Conservation (phyloP, 371 early-diverging fungal species). For the Lichtheimia ornata region DNA sequence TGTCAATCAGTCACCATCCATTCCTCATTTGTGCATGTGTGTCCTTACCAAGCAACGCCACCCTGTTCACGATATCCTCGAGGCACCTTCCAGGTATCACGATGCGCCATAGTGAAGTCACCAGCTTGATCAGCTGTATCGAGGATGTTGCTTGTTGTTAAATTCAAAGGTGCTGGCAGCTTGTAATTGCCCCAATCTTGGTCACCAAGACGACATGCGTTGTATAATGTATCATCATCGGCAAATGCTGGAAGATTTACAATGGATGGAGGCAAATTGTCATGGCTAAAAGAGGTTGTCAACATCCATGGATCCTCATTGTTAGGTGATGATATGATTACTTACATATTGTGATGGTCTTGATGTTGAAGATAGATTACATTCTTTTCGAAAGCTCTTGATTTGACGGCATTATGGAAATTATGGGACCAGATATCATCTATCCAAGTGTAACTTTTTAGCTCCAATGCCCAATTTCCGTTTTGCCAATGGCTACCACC, state of each 20-base stretch:
- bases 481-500: not conserved
- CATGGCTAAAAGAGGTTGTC: slow-evolving; percentile 23
- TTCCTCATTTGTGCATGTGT: too few relatives aligned
- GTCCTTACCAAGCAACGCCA: slow-evolving; percentile 42
- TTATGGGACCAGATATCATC: slow-evolving; percentile 54
- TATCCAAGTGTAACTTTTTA: slow-evolving; percentile 6
- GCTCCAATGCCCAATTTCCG: not conserved
- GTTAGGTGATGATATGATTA: too few relatives aligned
- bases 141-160: slow-evolving; percentile 34
- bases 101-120: slow-evolving; percentile 49
- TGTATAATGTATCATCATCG: slow-evolving; percentile 37
- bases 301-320: slow-evolving; percentile 2
- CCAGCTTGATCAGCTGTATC: slow-evolving; percentile 43
- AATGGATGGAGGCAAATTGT: slow-evolving; percentile 38
- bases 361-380: slow-evolving; percentile 44
- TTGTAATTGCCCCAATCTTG: slow-evolving; percentile 41
- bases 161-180: slow-evolving; percentile 19
- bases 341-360: slow-evolving; percentile 44
- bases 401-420: slow-evolving; percentile 46
- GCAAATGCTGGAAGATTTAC: slow-evolving; percentile 39
- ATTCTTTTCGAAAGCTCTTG: slow-evolving; percentile 35
- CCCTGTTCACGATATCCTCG: slow-evolving; percentile 47
- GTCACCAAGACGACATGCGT: slow-evolving; percentile 30
- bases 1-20: not conserved
- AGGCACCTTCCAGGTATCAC: slow-evolving; percentile 44